Evolutionary conservation across 805 yeast genomes (phyloP).

Genomic region (Sugiyamaella americana): DNA sequence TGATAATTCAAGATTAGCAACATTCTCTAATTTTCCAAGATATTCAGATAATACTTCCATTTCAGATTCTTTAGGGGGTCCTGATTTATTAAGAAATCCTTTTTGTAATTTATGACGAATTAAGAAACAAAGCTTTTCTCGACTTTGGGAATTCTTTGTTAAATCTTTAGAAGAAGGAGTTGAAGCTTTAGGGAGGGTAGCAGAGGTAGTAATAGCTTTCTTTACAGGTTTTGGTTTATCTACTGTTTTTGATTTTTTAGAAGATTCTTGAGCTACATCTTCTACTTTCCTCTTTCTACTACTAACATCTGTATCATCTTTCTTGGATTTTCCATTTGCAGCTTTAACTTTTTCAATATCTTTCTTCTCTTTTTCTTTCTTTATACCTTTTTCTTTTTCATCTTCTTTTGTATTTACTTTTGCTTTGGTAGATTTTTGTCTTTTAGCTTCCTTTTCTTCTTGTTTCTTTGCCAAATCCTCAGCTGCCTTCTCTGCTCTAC

Average conservation of each 20-base stretch:
- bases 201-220: neutral
- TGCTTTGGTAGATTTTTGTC: neutral
- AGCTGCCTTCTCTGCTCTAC: neutral
- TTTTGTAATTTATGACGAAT: conserved; percentile 31
- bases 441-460: conserved; percentile 1
- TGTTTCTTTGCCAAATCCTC: neutral
- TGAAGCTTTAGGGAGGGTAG: conserved; percentile 5
- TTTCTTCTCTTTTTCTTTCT: neutral
- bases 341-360: neutral
- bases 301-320: neutral
- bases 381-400: neutral
- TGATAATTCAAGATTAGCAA: conserved; percentile 26
- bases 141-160: conserved; percentile 11
- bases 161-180: conserved; percentile 17
- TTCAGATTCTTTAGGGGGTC: conserved; percentile 24
- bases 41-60: conserved; percentile 26
- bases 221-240: neutral
- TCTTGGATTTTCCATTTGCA: neutral
- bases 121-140: conserved; percentile 21
- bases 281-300: neutral
- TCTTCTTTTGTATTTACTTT: conserved; percentile 6
- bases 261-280: neutral
- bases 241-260: neutral
- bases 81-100: conserved; percentile 24
- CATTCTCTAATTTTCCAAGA: conserved; percentile 26